Evolutionary conservation across 148 eudicot genomes (phyloP).

Genomic region (Tetragonia tetragonoides): DNA sequence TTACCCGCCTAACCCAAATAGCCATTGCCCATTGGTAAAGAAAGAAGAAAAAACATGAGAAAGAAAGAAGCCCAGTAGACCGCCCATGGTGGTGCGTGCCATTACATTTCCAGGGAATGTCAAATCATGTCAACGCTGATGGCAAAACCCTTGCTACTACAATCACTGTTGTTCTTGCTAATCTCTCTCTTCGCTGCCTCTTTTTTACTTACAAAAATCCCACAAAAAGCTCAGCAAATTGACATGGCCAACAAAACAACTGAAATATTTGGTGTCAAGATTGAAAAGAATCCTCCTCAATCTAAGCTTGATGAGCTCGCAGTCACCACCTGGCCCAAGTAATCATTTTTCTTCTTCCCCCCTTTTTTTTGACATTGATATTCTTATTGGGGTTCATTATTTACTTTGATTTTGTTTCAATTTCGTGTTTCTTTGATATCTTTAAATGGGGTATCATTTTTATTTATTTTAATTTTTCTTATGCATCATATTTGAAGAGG

Average conservation of each 20-base stretch:
- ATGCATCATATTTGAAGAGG: no score
- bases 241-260: background rate
- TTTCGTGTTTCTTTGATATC: background rate
- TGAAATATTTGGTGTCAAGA: slow-evolving; percentile 23
- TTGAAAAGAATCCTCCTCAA: slow-evolving; percentile 30
- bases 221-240: slow-evolving; percentile 17
- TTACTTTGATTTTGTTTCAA: background rate
- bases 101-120: no score
- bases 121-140: background rate
- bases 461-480: no score
- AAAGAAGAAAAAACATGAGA: no score
- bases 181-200: slow-evolving; percentile 18
- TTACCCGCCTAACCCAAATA: no score
- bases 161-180: background rate
- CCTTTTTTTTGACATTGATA: background rate
- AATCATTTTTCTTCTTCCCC: background rate
- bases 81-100: no score
- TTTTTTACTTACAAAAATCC: slow-evolving; percentile 5
- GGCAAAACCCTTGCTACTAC: slow-evolving; percentile 17
- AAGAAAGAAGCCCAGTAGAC: no score
- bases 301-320: slow-evolving; percentile 33
- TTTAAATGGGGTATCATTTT: background rate
- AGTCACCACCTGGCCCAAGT: slow-evolving; percentile 33
- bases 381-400: background rate
- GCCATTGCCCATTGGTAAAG: no score